Evolutionary conservation across 2,329 filamentous ascomycete genomes (phyloP), one percentile per base, ranked within the genome.

Genomic region (Colletotrichum filicis): DNA sequence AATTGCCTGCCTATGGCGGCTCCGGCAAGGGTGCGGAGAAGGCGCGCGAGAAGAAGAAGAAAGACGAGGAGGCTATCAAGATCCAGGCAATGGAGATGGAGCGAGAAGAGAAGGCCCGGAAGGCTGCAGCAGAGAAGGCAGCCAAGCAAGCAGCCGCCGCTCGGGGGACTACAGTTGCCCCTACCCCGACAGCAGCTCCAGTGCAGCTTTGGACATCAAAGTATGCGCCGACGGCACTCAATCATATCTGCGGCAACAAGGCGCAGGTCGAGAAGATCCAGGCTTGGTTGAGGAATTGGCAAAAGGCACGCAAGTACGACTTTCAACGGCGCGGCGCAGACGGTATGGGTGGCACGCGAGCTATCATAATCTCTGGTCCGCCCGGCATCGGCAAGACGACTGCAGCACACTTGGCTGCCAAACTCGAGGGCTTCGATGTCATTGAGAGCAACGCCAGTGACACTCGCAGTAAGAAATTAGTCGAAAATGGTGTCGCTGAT

Each of bases 381-480:
- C 97, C 97, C 35, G 97, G 97, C 22, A 98, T 99, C 76, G 97
- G 97, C 77, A 99, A 99, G 84, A 99, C 97, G 2, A 99, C 97
- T 37, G 95, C 97, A 62, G 97, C 97, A 28, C 97, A 99, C 85
- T 87, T 99, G 35, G 94, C 97, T 19, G 96, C 97, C 0, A 97
- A 95, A 79, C 85, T 98, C 24, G 95, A 97, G 80, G 95, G 96
- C 2, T 98, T 95, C 79, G 97, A 99, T 81, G 90, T 98, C 56
- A 87, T 99, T 14, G 97, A 99, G 85, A 97, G 92, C 79, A 99
- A 99, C 80, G 97, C 97, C 46, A 98, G 95, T 82, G 97, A 99
- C 80, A 93, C 94, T 3, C 90, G 97, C 80, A 98, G 96, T 85
- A 99, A 99, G 85, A 98, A 97, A 80, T 87, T 99, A 28, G 94